These are phyloP conservation scores for Thraustochytrium striatum DNA, from an alignment of 352 stramenopile genomes.

Conservation along the genomic window DNA sequence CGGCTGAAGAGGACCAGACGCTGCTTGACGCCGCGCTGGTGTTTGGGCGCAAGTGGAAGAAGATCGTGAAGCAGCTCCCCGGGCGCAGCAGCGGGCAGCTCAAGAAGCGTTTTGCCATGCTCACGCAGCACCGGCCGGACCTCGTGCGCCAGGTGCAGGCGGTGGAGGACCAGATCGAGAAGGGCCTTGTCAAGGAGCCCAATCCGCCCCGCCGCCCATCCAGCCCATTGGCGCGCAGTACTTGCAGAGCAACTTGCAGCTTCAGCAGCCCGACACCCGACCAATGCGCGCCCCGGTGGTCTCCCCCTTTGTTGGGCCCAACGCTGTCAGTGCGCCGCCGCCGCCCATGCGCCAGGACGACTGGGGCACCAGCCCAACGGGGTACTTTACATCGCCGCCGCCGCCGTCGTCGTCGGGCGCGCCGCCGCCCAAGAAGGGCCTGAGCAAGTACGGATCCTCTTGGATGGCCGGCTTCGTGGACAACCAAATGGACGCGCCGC, in stretches of 20 bases:
- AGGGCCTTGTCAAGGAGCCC: neutral
- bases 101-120: slow-evolving; percentile 17
- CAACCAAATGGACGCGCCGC: neutral
- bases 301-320: neutral
- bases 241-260: neutral
- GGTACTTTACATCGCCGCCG: neutral
- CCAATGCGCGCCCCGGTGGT: neutral
- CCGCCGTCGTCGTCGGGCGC: neutral
- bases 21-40: slow-evolving; percentile 64
- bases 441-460: slow-evolving; percentile 39
- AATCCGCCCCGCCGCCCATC: slow-evolving; percentile 17
- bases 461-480: slow-evolving; percentile 34
- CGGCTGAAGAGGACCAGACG: slow-evolving; percentile 75
- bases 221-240: neutral
- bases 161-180: slow-evolving; percentile 19
- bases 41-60: slow-evolving; percentile 46
- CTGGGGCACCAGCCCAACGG: neutral
- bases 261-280: neutral
- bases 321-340: neutral
- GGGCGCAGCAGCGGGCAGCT: slow-evolving; percentile 30
- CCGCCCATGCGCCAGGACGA: neutral
- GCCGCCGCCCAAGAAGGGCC: slow-evolving; percentile 7
- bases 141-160: slow-evolving; percentile 28
- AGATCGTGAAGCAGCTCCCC: slow-evolving; percentile 48
- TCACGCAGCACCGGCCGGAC: slow-evolving; percentile 36